Evolutionary conservation across 179 eudicot species (phyloP), one percentile per base, ranked within the genome.

Genomic region (Spergularia azorica): DNA sequence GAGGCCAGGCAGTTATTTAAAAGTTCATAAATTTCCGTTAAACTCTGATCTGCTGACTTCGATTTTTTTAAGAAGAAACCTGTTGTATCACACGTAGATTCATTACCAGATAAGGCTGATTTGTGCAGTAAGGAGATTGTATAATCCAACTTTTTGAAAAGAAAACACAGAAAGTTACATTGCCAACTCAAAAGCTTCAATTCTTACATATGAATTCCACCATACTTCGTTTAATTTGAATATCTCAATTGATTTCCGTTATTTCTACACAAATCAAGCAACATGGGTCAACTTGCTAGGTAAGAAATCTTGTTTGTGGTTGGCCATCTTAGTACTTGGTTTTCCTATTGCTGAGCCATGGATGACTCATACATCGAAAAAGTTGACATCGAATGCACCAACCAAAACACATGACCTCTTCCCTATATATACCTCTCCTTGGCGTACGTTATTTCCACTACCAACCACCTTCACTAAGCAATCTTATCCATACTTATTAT

Each of bases 271-370:
- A 61, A 76, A 80, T 41, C 77, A 69, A 56, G 9, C 65, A 71
- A 55, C 72, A 80, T 50, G 67, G 75, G 60, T 76, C 66, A 80
- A 39, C 83, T 72, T 72, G 55, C 5, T 48, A 20, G 74, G 32
- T 71, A 76, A 80, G 76, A 76, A 56, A 76, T 71, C 79, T 69
- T 9, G 72, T 54, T 50, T 74, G 60, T 74, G 60, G 32, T 36
- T 67, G 66, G 67, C 39, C 59, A 66, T n/a, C 1, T 14, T 3
- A 2, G 5, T 17, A 9, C 17, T 32, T 51, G 9, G 3, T 73
- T 13, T 58, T 20, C 41, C 17, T 54, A 2, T 67, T 56, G 76
- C 67, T 71, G 81, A 78, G 16, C 32, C 59, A 71, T 55, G 64
- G 20, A 54, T 60, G 74, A 76, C 67, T 60, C 67, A 69, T 43